A percentile compares a stretch with the other conserved stretches of the same genome.
phyloP scores from a whole-genome alignment of 345 rosid genomes.

The Populus euphratica region DNA sequence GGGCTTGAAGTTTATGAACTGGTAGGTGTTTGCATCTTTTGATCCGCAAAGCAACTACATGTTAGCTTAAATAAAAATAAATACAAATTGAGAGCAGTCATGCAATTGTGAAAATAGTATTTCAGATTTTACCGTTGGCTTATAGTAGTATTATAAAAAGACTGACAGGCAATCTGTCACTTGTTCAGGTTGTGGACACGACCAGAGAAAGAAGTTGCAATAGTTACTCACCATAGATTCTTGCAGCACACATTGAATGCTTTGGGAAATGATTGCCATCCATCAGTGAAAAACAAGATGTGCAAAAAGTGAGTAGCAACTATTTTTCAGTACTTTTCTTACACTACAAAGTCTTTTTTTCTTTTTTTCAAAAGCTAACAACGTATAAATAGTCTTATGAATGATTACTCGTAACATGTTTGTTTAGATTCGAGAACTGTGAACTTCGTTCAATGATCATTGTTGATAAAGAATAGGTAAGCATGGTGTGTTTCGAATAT shows the following conservation, averaged over 20 bases:
- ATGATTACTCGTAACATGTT: not conserved
- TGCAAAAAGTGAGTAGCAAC: slow-evolving; percentile 34
- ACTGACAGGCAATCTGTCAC: not conserved
- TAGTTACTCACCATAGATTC: slow-evolving; percentile 71
- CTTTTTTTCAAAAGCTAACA: no score
- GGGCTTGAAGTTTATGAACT: slow-evolving; percentile 50
- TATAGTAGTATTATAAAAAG: not conserved
- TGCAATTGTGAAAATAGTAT: no score
- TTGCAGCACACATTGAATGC: slow-evolving; percentile 47
- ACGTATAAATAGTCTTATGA: no score
- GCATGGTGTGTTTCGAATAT: not conserved
- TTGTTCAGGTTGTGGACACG: slow-evolving; percentile 61
- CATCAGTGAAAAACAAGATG: slow-evolving; percentile 17
- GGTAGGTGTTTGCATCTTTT: slow-evolving; percentile 31
- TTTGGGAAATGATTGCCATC: slow-evolving; percentile 40
- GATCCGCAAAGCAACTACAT: no score
- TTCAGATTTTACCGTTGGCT: no score
- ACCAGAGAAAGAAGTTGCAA: slow-evolving; percentile 73
- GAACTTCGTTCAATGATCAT: slow-evolving; percentile 53
- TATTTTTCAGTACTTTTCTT: no score
- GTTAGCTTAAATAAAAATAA: no score
- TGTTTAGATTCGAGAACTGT: slow-evolving; percentile 51
- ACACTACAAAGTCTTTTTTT: no score
- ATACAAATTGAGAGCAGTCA: no score
- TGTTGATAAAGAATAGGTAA: slow-evolving; percentile 34